These are phyloP conservation scores for Spinacia oleracea DNA, from an alignment of 179 eudicot species.

Conservation along the genomic window DNA sequence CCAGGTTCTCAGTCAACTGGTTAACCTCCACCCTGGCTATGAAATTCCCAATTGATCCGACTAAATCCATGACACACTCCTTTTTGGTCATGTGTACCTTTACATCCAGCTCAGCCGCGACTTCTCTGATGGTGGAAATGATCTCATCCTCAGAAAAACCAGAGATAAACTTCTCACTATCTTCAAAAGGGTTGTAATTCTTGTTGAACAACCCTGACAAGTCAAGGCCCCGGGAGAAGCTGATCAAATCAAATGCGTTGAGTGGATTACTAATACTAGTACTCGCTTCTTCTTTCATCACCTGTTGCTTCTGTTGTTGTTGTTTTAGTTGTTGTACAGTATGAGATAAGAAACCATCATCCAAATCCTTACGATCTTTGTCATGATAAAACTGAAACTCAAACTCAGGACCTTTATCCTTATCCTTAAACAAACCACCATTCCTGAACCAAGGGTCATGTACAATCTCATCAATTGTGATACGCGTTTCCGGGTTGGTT, in stretches of 20 bases:
- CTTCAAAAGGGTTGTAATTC: conserved; percentile 29
- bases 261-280: neutral
- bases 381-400: neutral
- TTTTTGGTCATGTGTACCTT: conserved; percentile 25
- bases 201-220: conserved; percentile 37
- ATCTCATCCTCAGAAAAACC: conserved; percentile 31
- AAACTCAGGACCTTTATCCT: conserved; percentile 2
- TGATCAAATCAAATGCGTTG: conserved; percentile 44
- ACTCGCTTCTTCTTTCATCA: neutral
- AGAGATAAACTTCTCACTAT: conserved; percentile 41
- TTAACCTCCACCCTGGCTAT: conserved; percentile 41
- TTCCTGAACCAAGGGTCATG: conserved; percentile 42
- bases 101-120: conserved; percentile 18
- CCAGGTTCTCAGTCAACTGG: conserved; percentile 44
- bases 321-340: neutral
- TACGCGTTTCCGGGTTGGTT: conserved; percentile 31
- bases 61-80: conserved; percentile 44
- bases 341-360: neutral
- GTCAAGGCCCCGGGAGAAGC: conserved; percentile 40
- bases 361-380: neutral
- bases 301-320: neutral
- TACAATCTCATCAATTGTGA: conserved; percentile 33
- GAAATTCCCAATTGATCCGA: conserved; percentile 42
- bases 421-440: conserved; percentile 14
- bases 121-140: conserved; percentile 29